A percentile compares a stretch with the other conserved stretches of the same genome.
These are phyloP conservation scores for Nicotiana benthamiana DNA, from an alignment of 257 asterid species.

Conservation along the genomic window DNA sequence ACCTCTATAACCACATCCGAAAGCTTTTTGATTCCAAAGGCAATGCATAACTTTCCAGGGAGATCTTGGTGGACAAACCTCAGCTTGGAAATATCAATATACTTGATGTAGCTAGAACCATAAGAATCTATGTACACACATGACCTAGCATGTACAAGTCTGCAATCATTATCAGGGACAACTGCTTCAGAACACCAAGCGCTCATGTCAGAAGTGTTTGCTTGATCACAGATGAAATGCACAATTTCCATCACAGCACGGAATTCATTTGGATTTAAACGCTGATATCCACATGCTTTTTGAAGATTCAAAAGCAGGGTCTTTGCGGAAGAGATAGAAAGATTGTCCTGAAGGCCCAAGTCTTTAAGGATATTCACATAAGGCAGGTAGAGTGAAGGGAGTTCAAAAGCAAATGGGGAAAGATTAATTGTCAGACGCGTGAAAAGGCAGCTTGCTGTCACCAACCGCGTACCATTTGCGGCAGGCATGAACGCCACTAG, in stretches of 20 bases:
- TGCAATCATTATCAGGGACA: conserved; percentile 92
- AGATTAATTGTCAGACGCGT: conserved; percentile 76
- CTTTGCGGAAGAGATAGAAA: conserved; percentile 69
- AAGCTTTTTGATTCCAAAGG: conserved; percentile 72
- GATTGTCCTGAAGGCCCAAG: conserved; percentile 75
- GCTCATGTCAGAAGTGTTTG: conserved; percentile 34
- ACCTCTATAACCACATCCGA: conserved; percentile 95
- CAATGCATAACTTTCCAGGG: conserved; percentile 52
- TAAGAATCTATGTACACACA: conserved; percentile 73
- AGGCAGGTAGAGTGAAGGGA: conserved; percentile 76
- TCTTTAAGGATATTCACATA: conserved; percentile 69
- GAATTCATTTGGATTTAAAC: conserved; percentile 84
- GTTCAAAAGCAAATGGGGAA: conserved; percentile 94
- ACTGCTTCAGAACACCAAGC: conserved; percentile 67
- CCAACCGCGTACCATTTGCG: conserved; percentile 93
- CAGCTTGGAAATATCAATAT: conserved; percentile 69
- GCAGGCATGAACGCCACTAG: conserved; percentile 90
- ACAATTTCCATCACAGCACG: conserved; percentile 83
- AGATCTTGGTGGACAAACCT: conserved; percentile 83
- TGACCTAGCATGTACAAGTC: conserved; percentile 78
- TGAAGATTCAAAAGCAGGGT: conserved; percentile 74
- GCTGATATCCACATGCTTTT: conserved; percentile 84
- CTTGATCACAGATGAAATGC: conserved; percentile 57
- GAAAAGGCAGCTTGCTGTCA: conserved; percentile 79
- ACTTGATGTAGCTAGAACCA: conserved; percentile 65